These are phyloP conservation scores for Mycena sanguinolenta DNA, from an alignment of 768 basidiomycete species.

Conservation along the genomic window DNA sequence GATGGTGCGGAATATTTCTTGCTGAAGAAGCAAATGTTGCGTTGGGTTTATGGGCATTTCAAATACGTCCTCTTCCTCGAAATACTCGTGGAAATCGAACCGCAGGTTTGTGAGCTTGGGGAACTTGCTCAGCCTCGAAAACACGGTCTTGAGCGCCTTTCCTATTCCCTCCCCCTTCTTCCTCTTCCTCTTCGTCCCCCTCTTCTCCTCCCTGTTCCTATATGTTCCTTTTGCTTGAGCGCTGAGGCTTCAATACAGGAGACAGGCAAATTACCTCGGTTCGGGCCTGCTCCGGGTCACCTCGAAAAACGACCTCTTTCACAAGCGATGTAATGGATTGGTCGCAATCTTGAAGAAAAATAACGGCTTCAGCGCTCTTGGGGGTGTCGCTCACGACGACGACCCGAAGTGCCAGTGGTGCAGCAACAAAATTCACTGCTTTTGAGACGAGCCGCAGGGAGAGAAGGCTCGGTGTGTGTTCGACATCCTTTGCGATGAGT, in stretches of 20 bases:
- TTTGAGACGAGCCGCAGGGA: constrained; percentile 6
- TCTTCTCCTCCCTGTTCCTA: not conserved
- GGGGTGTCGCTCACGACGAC: constrained; percentile 8
- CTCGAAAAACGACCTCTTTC: constrained; percentile 19
- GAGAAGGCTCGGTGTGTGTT: not conserved
- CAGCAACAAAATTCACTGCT: constrained; percentile 1
- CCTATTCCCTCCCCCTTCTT: not conserved
- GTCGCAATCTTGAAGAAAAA: constrained; percentile 12
- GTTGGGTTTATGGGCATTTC: not conserved
- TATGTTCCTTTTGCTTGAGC: not conserved
- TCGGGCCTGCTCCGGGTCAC: not conserved
- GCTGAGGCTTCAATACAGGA: not conserved
- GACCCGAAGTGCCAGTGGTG: not conserved
- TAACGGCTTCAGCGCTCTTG: constrained; percentile 1
- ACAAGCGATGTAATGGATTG: constrained; percentile 3
- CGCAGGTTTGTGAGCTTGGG: not conserved
- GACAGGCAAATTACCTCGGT: not conserved
- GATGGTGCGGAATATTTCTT: constrained; percentile 9
- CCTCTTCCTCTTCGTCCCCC: too few relatives aligned
- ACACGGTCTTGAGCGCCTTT: not conserved
- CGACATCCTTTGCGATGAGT: not conserved
- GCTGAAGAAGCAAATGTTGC: constrained; percentile 1
- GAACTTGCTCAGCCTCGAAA: constrained; percentile 7
- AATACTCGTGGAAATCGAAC: constrained; percentile 1
- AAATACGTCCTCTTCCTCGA: constrained; percentile 4